Conservation (phyloP, 495 filamentous ascomycete species). For the Glarea lozoyensis region DNA sequence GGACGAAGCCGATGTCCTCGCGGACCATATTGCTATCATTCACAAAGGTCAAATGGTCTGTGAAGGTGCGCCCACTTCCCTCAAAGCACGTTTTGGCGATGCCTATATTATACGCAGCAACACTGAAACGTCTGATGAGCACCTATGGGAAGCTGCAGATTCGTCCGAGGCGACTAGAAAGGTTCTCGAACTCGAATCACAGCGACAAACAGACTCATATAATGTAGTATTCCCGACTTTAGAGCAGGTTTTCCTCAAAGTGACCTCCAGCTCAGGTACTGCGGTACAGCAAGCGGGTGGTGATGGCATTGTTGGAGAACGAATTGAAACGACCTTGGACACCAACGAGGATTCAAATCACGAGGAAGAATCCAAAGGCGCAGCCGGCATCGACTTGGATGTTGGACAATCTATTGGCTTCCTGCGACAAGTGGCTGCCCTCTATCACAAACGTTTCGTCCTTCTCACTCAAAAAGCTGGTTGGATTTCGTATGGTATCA, state of each 20-base stretch:
- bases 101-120: constrained; percentile 15
- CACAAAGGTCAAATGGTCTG: constrained; percentile 26
- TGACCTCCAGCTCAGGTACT: constrained; percentile 13
- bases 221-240: constrained; percentile 17
- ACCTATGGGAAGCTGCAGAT: constrained; percentile 11
- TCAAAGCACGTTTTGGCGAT: constrained; percentile 21
- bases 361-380: constrained; percentile 8
- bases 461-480: constrained; percentile 15
- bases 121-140: constrained; percentile 2
- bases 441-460: constrained; percentile 14
- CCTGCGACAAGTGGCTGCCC: constrained; percentile 8
- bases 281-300: constrained; percentile 14
- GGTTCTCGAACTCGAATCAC: constrained; percentile 16
- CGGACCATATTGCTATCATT: constrained; percentile 28
- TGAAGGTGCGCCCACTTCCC: constrained; percentile 23
- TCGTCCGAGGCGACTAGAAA: constrained; percentile 18
- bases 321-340: constrained; percentile 4
- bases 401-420: constrained; percentile 18
- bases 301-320: constrained; percentile 18
- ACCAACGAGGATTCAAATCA: constrained; percentile 16
- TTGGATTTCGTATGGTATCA: constrained; percentile 19
- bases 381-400: constrained; percentile 14
- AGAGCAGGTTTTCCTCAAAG: constrained; percentile 18
- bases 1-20: constrained; percentile 28
- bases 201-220: constrained; percentile 10